phyloP scores from a whole-genome alignment of 2,329 filamentous ascomycete genomes.

The Didymella lethalis region DNA sequence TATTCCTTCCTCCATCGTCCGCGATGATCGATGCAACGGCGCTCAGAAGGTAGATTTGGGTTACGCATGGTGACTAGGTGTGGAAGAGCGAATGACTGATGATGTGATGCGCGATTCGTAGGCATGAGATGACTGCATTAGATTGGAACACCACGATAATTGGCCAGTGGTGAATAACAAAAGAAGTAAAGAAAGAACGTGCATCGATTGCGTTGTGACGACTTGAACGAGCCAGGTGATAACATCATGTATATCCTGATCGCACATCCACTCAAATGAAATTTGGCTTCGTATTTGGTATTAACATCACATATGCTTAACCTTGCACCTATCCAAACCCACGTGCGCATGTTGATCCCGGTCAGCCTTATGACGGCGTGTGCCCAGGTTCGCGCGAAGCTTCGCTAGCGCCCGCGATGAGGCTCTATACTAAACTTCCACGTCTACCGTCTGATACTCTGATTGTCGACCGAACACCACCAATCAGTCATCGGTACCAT shows the following conservation, averaged over 20 bases:
- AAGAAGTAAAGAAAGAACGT: slow-evolving; percentile 28
- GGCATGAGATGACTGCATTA: slow-evolving; percentile 36
- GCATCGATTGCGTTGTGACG: background rate
- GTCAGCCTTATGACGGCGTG: slow-evolving; percentile 28
- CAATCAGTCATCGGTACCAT: background rate
- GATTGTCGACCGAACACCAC: slow-evolving; percentile 2
- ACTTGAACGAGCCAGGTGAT: background rate
- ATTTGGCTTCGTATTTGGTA: background rate
- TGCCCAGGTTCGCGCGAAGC: slow-evolving; percentile 17
- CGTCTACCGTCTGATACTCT: slow-evolving; percentile 35
- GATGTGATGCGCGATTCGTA: slow-evolving; percentile 40
- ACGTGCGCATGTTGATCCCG: slow-evolving; percentile 16
- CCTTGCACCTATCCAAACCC: background rate
- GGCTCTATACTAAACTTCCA: slow-evolving; percentile 41
- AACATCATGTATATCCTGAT: background rate
- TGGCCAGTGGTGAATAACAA: slow-evolving; percentile 43
- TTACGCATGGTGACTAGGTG: slow-evolving; percentile 34
- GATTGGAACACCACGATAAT: slow-evolving; percentile 45
- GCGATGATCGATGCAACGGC: slow-evolving; percentile 37
- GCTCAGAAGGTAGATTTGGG: slow-evolving; percentile 43
- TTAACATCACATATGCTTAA: slow-evolving; percentile 1
- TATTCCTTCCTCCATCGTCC: slow-evolving; percentile 39
- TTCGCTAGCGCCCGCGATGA: slow-evolving; percentile 38
- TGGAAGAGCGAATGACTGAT: slow-evolving; percentile 36
- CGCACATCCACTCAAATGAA: background rate